Conservation (phyloP, 192 early-diverging fungal species). For the Kickxella alabastrina region DNA sequence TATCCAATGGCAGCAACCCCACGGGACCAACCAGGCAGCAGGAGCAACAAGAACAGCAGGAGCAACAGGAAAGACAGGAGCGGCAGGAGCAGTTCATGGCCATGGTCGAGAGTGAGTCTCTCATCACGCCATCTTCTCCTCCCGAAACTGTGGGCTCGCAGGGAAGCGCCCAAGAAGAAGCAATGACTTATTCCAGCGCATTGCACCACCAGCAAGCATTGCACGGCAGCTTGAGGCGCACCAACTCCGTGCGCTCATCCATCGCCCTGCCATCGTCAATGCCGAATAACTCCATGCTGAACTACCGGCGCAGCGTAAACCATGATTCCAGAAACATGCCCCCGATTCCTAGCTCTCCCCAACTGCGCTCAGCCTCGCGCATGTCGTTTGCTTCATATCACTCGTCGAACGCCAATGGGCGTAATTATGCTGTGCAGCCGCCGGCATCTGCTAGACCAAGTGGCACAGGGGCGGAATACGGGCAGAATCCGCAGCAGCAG, state of each 20-base stretch:
- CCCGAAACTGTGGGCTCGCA: constrained; percentile 25
- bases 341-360: constrained; percentile 28
- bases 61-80: constrained; percentile 16
- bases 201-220: neutral
- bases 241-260: neutral
- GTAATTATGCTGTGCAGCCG: constrained; percentile 1
- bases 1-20: constrained; percentile 44
- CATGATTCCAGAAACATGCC: constrained; percentile 23
- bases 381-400: constrained; percentile 21
- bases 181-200: neutral
- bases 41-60: constrained; percentile 3
- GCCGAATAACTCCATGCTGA: neutral
- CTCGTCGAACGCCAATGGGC: neutral
- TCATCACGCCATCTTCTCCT: constrained; percentile 27
- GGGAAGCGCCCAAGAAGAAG: constrained; percentile 13
- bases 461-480: neutral
- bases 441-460: constrained; percentile 2
- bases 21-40: neutral
- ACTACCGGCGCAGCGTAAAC: constrained; percentile 19
- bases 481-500: constrained; percentile 4
- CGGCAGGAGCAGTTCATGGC: constrained; percentile 6
- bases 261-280: neutral
- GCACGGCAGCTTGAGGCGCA: constrained; percentile 1
- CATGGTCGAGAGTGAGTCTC: constrained; percentile 1
- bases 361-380: constrained; percentile 27